These are phyloP conservation scores for Reutealis trisperma DNA, from an alignment of 345 rosid species.

Conservation along the genomic window DNA sequence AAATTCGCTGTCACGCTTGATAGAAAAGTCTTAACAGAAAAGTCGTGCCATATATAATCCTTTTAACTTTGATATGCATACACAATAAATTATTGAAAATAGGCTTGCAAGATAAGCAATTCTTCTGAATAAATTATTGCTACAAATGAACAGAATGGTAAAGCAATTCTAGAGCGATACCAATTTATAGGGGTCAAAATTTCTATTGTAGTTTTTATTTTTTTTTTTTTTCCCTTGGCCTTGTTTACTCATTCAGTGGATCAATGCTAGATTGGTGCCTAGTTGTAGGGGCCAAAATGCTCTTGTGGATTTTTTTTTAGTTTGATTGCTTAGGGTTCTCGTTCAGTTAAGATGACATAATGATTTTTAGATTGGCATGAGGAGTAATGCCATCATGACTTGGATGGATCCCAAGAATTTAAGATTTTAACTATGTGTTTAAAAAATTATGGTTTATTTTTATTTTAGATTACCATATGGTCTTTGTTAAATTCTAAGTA, in stretches of 20 bases:
- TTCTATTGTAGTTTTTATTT: not conserved
- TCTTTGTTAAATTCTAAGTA: not conserved
- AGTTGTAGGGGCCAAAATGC: no score
- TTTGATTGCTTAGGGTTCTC: no score
- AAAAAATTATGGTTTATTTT: not conserved
- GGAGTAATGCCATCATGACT: not conserved
- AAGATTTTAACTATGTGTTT: not conserved
- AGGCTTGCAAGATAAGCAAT: not conserved
- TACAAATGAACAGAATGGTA: not conserved
- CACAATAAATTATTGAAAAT: not conserved
- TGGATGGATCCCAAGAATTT: not conserved
- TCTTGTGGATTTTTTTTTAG: no score
- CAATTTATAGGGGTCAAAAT: not conserved
- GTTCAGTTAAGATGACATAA: no score
- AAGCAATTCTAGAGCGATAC: not conserved
- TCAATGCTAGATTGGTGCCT: no score
- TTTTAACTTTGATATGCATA: not conserved
- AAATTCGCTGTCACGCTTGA: not conserved
- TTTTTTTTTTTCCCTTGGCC: not conserved
- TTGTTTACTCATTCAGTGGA: no score
- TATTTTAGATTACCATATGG: not conserved
- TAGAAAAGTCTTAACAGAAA: not conserved
- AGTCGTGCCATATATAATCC: not conserved
- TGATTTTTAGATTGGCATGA: not conserved
- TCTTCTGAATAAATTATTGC: not conserved